These are phyloP conservation scores for Metroxylon sagu DNA, from an alignment of 176 grass and related monocot genomes.

Conservation along the genomic window DNA sequence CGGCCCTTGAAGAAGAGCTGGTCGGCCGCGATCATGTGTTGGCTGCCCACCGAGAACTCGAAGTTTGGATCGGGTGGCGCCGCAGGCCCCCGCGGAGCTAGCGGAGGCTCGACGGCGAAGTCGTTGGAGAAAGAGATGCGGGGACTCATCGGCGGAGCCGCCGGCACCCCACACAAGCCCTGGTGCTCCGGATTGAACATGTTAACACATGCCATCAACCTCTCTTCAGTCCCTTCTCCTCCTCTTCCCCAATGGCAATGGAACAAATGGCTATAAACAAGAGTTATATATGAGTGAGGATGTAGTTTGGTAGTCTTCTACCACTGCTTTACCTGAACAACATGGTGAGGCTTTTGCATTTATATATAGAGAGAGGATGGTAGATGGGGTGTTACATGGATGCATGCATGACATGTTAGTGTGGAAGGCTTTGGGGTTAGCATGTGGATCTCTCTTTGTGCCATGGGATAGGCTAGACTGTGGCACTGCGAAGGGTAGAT, in stretches of 20 bases:
- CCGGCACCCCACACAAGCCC: neutral
- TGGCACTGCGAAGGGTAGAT: too few species aligned
- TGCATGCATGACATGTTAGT: slow-evolving; percentile 15
- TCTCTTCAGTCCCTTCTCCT: too few species aligned
- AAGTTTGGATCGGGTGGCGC: slow-evolving; percentile 67
- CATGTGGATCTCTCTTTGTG: slow-evolving; percentile 20
- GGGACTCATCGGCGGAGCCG: slow-evolving; percentile 32
- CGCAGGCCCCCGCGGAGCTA: slow-evolving; percentile 30
- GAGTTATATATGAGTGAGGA: too few species aligned
- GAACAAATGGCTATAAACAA: too few species aligned
- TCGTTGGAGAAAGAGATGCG: slow-evolving; percentile 99
- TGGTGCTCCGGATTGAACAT: slow-evolving; percentile 63
- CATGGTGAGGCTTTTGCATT: neutral
- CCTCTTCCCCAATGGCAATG: too few species aligned
- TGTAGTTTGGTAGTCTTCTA: too few species aligned
- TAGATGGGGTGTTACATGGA: neutral
- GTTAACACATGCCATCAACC: slow-evolving; percentile 83
- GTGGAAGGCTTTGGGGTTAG: slow-evolving; percentile 8
- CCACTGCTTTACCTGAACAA: too few species aligned
- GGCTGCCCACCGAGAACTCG: slow-evolving; percentile 82
- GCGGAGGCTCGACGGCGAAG: slow-evolving; percentile 67
- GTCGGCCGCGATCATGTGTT: slow-evolving; percentile 89
- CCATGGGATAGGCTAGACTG: too few species aligned
- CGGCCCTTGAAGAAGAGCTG: slow-evolving; percentile 98
- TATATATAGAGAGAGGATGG: slow-evolving; percentile 23